A percentile compares a stretch with the other conserved stretches of the same genome.
Conservation (phyloP, 2,329 filamentous ascomycete species). For the Penicillium vulpinum region DNA sequence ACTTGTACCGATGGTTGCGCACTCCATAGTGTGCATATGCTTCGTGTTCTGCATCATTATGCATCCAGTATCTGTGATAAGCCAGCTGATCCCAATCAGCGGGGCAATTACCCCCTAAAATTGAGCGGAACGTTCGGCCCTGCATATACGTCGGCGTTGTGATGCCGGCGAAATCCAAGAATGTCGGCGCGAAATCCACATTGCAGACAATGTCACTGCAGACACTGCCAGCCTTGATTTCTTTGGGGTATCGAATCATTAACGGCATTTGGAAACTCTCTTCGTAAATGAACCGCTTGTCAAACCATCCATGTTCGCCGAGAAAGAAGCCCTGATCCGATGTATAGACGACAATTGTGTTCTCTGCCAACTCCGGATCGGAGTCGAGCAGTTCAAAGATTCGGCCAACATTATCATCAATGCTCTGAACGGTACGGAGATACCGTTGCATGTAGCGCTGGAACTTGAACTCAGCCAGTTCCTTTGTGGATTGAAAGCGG, state of each 20-base stretch:
- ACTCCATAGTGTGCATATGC: conserved; percentile 56
- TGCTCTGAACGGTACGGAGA: conserved; percentile 53
- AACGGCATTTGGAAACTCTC: conserved; percentile 60
- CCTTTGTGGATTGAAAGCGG: conserved; percentile 43
- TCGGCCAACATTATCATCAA: conserved; percentile 56
- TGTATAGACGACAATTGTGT: conserved; percentile 57
- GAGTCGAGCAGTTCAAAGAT: conserved; percentile 51
- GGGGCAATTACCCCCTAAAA: conserved; percentile 44
- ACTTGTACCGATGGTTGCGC: conserved; percentile 54
- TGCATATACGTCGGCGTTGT: conserved; percentile 54
- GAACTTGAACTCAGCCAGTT: conserved; percentile 57
- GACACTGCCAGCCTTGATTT: conserved; percentile 42
- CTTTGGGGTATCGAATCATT: conserved; percentile 48
- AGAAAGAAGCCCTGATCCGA: conserved; percentile 60
- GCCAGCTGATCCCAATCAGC: conserved; percentile 53
- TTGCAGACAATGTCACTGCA: conserved; percentile 55
- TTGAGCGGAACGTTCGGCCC: conserved; percentile 46
- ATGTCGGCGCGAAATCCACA: conserved; percentile 56
- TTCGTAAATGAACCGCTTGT: conserved; percentile 61
- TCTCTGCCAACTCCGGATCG: conserved; percentile 40
- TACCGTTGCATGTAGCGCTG: conserved; percentile 60
- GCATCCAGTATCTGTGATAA: conserved; percentile 60
- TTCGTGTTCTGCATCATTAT: conserved; percentile 53
- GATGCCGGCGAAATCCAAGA: conserved; percentile 49
- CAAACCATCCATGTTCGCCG: conserved; percentile 59